Conservation (phyloP, 352 stramenopile species). For the Globisporangium orthogonon region DNA sequence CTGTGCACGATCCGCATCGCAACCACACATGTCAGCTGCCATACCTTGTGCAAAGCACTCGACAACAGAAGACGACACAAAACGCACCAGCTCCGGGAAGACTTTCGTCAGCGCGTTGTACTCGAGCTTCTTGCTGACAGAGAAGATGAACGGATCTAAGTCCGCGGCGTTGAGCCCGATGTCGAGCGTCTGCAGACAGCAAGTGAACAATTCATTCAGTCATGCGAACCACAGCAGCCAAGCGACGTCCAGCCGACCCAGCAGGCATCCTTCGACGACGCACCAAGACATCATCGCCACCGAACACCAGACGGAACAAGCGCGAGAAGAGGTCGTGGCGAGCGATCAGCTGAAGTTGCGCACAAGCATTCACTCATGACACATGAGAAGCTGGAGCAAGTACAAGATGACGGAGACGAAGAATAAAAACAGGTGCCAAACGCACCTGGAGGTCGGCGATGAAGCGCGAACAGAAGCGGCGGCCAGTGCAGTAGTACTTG, state of each 20-base stretch:
- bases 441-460: constrained; percentile 54
- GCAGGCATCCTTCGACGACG: background rate
- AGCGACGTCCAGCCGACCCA: background rate
- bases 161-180: constrained; percentile 50
- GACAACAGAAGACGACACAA: background rate
- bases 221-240: background rate
- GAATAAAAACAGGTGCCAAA: background rate
- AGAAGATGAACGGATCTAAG: constrained; percentile 66
- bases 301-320: constrained; percentile 38
- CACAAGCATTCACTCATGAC: background rate
- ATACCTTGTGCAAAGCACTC: background rate
- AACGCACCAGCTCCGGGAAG: constrained; percentile 61
- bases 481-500: constrained; percentile 83
- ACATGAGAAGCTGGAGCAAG: background rate
- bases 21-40: background rate
- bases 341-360: constrained; percentile 25
- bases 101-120: constrained; percentile 63
- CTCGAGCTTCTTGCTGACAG: constrained; percentile 64
- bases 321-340: constrained; percentile 65
- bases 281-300: constrained; percentile 14
- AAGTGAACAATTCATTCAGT: too few species aligned
- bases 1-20: constrained; percentile 13
- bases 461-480: constrained; percentile 71
- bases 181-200: constrained; percentile 44
- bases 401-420: background rate